phyloP scores from a whole-genome alignment of 2,329 filamentous ascomycete species.

The Colletotrichum sp. region DNA sequence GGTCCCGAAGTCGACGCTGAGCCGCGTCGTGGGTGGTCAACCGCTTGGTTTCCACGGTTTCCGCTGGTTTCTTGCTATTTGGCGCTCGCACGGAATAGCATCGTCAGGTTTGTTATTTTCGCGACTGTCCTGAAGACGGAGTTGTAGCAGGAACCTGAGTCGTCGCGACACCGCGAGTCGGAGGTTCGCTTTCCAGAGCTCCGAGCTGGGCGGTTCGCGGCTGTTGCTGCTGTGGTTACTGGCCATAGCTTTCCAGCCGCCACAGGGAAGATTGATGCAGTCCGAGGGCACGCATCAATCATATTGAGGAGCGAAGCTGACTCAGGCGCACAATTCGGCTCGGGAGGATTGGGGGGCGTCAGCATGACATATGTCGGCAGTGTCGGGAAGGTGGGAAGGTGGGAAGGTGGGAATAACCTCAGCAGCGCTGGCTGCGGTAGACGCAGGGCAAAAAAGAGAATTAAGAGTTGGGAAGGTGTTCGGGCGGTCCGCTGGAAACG shows the following conservation, averaged over 20 bases:
- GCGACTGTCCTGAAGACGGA: background rate
- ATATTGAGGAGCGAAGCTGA: background rate
- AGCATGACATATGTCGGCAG: constrained; percentile 2
- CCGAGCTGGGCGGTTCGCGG: background rate
- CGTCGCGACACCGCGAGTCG: background rate
- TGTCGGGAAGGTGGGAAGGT: background rate
- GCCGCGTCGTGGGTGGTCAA: background rate
- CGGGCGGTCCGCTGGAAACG: background rate
- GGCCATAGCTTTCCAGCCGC: constrained; percentile 3
- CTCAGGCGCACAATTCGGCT: background rate
- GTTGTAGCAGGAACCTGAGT: background rate
- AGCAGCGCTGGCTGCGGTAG: background rate
- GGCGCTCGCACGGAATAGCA: background rate
- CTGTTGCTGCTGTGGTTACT: background rate
- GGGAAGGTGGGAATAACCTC: constrained; percentile 5
- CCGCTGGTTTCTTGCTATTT: background rate
- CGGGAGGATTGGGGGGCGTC: constrained; percentile 1
- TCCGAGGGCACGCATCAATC: background rate
- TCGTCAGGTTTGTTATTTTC: background rate
- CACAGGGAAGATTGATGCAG: background rate
- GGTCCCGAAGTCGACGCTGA: background rate
- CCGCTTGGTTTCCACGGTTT: constrained; percentile 2
- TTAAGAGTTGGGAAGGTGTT: background rate
- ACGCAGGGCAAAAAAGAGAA: background rate
- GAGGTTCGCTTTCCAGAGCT: background rate